Evolutionary conservation across 768 basidiomycete genomes (phyloP), one percentile per base, ranked within the genome.

Genomic region (Russula griseocarnosa): DNA sequence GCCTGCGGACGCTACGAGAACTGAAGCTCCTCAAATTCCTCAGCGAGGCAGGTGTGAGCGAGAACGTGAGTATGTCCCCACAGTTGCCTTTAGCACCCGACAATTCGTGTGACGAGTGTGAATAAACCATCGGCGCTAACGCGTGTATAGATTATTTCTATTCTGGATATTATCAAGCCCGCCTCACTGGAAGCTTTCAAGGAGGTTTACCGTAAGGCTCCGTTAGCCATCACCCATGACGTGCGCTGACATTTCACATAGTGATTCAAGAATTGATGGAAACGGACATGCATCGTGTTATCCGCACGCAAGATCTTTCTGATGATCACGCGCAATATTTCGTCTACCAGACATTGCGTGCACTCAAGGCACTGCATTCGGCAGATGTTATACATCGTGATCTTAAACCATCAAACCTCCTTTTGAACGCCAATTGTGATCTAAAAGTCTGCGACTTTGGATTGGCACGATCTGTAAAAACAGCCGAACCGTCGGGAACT

Each of bases 391-490:
- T 99, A 69, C 92, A 94, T 73, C 86, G 95, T 58, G 96, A 99
- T 75, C 86, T 99, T 70, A 98, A 98, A 73, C 96, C 96, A 0
- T 95, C 94, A 40, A 98, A 98, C 73, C 82, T 98, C 5, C 86
- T 98, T n/a, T 81, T 98, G 63, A 98, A 98, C 72, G 93, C 93
- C 67, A 98, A 97, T 74, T 97, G 94, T 71, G 94, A 97, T 73
- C 83, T 97, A 69, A 96, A 96, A 73, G 92, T 95, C 51, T 84
- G 90, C 76, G 96, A 98, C 73, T 99, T 98, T 73, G 97, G 97
- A 56, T 82, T 97, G 40, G 94, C 94, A 1, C 83, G 94, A n/a
- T 90, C 88, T 11, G 89, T 92, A 47, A 89, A 83, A 76, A 92
- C 90, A 5, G 90, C 90, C 5, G 89, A 91, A 73, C 88, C 89